These are phyloP conservation scores for Dothidotthia symphoricarpi DNA, from an alignment of 2,329 filamentous ascomycete genomes.

Conservation along the genomic window DNA sequence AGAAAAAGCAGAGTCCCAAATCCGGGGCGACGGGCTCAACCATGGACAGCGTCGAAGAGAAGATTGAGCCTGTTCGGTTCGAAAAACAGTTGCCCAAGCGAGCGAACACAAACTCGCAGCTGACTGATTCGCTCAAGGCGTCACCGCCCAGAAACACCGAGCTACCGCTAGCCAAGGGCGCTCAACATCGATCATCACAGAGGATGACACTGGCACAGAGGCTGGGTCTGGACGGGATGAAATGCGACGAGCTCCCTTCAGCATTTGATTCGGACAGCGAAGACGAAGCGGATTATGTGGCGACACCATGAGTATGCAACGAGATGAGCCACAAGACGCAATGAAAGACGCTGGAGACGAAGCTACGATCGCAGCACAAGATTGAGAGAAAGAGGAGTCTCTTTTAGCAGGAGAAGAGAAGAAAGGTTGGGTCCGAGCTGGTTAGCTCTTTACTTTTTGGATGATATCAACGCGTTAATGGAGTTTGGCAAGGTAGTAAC, in stretches of 20 bases:
- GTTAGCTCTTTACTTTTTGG: too few species aligned
- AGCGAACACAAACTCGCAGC: constrained; percentile 17
- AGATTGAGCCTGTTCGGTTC: constrained; percentile 15
- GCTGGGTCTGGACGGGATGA: constrained; percentile 8
- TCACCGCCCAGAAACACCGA: too few species aligned
- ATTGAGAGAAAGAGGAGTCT: too few species aligned
- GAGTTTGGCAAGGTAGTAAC: too few species aligned
- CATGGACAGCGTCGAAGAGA: constrained; percentile 4
- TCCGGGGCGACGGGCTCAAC: constrained; percentile 8
- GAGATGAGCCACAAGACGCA: background rate
- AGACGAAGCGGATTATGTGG: background rate
- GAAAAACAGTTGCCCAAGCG: constrained; percentile 14
- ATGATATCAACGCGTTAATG: too few species aligned
- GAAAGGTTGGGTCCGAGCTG: too few species aligned
- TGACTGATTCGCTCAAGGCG: constrained; percentile 15
- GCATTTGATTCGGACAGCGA: constrained; percentile 25
- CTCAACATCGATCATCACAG: constrained; percentile 3
- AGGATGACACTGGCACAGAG: constrained; percentile 6
- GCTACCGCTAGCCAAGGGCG: constrained; percentile 5
- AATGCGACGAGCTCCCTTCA: constrained; percentile 19
- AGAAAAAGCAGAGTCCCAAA: constrained; percentile 7
- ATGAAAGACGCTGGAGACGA: background rate
- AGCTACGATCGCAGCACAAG: too few species aligned
- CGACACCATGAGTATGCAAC: background rate
- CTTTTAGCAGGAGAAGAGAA: too few species aligned